phyloP scores from a whole-genome alignment of 225 moss, liverwort and hornwort species.

The Sphagnum tenellum region DNA sequence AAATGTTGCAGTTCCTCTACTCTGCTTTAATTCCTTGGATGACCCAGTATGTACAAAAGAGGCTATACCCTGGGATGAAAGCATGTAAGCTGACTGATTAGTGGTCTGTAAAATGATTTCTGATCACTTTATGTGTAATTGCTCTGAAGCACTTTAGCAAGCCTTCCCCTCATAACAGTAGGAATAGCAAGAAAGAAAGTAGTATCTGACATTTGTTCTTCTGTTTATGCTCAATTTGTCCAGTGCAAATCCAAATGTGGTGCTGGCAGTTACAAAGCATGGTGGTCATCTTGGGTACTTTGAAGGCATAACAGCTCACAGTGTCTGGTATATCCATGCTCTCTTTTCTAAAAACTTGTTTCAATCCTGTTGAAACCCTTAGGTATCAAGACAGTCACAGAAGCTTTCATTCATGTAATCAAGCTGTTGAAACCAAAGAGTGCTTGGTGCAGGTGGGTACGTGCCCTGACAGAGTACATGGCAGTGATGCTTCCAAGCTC shows the following conservation, averaged over 20 bases:
- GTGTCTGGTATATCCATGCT: constrained; percentile 43
- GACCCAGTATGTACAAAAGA: constrained; percentile 84
- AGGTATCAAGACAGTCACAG: too few species aligned
- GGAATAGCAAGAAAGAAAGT: too few species aligned
- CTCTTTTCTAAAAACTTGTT: too few species aligned
- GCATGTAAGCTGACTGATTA: constrained; percentile 36
- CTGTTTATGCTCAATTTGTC: constrained; percentile 3
- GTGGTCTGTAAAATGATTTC: background rate
- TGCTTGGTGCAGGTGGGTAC: constrained; percentile 61
- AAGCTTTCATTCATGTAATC: too few species aligned
- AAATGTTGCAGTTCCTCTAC: constrained; percentile 62
- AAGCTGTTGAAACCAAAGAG: background rate
- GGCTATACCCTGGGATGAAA: constrained; percentile 87
- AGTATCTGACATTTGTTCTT: background rate
- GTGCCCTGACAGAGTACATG: constrained; percentile 62
- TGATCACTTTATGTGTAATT: too few species aligned
- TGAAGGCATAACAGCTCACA: constrained; percentile 54
- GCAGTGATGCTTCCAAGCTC: constrained; percentile 49
- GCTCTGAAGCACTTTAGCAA: too few species aligned
- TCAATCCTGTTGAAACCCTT: too few species aligned
- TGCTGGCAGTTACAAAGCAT: constrained; percentile 57
- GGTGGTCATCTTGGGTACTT: constrained; percentile 83
- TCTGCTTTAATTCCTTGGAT: constrained; percentile 68
- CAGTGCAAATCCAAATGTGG: constrained; percentile 74
- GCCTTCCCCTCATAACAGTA: too few species aligned